Conservation (phyloP, 2,329 filamentous ascomycete species). For the Tolypocladium paradoxum region DNA sequence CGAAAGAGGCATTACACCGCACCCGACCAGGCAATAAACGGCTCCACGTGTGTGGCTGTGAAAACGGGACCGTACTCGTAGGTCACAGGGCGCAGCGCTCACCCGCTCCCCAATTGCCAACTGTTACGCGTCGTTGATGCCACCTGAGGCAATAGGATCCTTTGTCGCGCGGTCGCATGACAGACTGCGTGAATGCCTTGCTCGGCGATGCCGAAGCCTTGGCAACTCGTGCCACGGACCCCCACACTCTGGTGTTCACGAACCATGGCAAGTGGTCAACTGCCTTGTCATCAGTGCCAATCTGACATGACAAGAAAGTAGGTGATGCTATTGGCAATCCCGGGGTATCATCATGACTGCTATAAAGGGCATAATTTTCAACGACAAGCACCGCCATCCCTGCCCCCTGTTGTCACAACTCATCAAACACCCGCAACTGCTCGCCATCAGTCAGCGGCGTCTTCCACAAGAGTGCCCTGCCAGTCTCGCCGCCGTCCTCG, state of each 20-base stretch:
- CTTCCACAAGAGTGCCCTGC: slow-evolving; percentile 14
- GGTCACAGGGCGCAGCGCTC: too few species aligned
- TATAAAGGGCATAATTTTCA: background rate
- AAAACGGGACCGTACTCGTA: too few species aligned
- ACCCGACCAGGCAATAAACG: background rate
- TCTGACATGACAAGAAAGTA: too few species aligned
- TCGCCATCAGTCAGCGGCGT: slow-evolving; percentile 20
- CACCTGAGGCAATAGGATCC: background rate
- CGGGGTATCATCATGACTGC: background rate
- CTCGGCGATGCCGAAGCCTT: background rate
- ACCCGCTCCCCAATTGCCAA: background rate
- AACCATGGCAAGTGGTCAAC: too few species aligned
- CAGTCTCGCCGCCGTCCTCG: slow-evolving; percentile 10
- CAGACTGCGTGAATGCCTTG: background rate
- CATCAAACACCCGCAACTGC: slow-evolving; percentile 32
- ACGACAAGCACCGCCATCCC: background rate
- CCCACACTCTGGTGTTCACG: background rate
- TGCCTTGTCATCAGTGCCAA: too few species aligned
- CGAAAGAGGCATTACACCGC: background rate
- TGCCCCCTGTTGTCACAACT: slow-evolving; percentile 23
- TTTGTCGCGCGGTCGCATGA: background rate
- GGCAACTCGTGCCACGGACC: background rate
- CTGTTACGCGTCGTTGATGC: background rate
- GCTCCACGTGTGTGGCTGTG: background rate
- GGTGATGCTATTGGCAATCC: background rate